Percentiles rank a stretch among this genome's conserved stretches.
Evolutionary conservation across 495 filamentous ascomycete genomes (phyloP).

Genomic region (Lasiosphaeria ovina): DNA sequence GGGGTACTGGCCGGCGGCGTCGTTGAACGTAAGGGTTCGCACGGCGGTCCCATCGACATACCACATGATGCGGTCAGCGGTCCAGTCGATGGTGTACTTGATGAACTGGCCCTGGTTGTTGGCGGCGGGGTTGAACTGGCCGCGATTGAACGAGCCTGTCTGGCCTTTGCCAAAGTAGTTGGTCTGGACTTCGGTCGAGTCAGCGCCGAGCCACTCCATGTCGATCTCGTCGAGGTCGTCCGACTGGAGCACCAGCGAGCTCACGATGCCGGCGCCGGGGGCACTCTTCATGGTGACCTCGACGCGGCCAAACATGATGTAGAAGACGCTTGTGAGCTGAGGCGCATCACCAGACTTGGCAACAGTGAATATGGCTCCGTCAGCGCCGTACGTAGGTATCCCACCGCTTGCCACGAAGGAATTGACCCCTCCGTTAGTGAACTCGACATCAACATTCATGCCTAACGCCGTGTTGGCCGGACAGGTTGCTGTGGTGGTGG

Average conservation of each 20-base stretch:
- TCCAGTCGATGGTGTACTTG: constrained; percentile 93
- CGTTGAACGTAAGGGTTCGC: constrained; percentile 59
- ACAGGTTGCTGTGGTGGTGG: constrained; percentile 47
- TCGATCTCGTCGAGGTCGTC: constrained; percentile 94
- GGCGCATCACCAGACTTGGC: constrained; percentile 79
- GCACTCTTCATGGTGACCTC: constrained; percentile 70
- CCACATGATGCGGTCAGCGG: constrained; percentile 72
- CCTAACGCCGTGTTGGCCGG: constrained; percentile 80
- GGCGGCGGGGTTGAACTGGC: constrained; percentile 63
- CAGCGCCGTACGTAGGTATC: constrained; percentile 63
- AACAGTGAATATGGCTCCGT: constrained; percentile 84
- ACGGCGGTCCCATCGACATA: constrained; percentile 69
- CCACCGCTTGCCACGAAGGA: constrained; percentile 69
- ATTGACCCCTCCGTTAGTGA: constrained; percentile 66
- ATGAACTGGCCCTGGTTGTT: constrained; percentile 66
- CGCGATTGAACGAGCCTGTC: constrained; percentile 69
- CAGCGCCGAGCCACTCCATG: constrained; percentile 75
- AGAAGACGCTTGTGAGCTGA: constrained; percentile 70
- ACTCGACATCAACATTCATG: constrained; percentile 73
- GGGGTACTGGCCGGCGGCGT: constrained; percentile 71
- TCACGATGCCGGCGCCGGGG: constrained; percentile 71
- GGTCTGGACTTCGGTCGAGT: constrained; percentile 67
- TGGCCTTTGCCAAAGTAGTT: constrained; percentile 96
- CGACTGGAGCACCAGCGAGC: constrained; percentile 81
- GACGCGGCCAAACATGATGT: constrained; percentile 81